Base-by-base conservation (phyloP, 2,329 filamentous ascomycete species). In the Thyridium curvatum region DNA sequence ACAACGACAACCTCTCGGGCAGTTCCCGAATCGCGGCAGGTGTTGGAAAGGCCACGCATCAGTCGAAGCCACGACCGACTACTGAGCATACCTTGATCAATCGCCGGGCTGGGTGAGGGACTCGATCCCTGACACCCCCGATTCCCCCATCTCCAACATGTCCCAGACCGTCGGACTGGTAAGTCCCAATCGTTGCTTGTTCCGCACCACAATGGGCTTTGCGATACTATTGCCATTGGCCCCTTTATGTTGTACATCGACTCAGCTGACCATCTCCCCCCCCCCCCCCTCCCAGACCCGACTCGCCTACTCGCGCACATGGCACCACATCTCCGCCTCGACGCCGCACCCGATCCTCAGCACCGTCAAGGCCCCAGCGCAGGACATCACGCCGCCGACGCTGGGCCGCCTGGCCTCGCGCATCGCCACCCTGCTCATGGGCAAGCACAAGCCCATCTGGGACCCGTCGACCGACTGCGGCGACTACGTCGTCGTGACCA, bases 361-460 rank as follows among this genome's bases (percentile, higher is more conserved):
- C 42, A 68, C 67, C 2, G 53, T 79, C 67, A 52, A 81, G 65
- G 44, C 72, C 62, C 59, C 73, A 52, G 49, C 60, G 3, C 60
- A 57, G 26, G 65, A 71, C 50, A 61, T 79, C 17, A 80, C 80
- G 15, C 74, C 79, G 14, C 88, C 89, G 12, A 82, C 88, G n/a
- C 83, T 96, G 31, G 91, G 91, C 51, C 88, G 91, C 32, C 75
- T 96, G 37, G 91, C 91, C 45, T 88, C 84, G 38, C 81, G 84
- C 46, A 95, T 96, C 62, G 91, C 90, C 45, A 72, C 83, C 39
- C 73, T 87, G 44, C 79, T 96, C 38, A 96, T 97, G 90, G 93
- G 93, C 68, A 98, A 98, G 74, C 85, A 98, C 76, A 98, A 98
- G 69, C 93, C 93, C 16, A 95, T 93, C 63, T 98, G 82, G 69